A percentile compares a stretch with the other conserved stretches of the same genome.
Conservation (phyloP, 805 yeast genomes). For the Nadsonia fulvescens region DNA sequence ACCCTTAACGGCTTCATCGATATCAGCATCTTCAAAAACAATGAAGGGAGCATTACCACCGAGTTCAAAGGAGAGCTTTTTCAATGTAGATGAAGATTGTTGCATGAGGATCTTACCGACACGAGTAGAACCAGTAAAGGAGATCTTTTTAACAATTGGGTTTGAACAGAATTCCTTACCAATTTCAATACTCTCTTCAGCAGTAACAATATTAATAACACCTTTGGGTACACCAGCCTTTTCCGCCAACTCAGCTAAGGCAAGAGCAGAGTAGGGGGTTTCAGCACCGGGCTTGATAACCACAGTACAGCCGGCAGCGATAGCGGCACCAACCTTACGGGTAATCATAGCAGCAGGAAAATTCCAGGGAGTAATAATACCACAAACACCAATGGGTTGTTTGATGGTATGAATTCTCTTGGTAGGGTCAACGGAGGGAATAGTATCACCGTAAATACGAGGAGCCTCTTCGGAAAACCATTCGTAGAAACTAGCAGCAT, state of each 20-base stretch:
- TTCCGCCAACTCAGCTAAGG: conserved; percentile 39
- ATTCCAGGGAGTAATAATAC: conserved; percentile 71
- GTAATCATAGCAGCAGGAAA: conserved; percentile 70
- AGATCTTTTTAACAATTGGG: conserved; percentile 40
- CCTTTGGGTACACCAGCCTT: conserved; percentile 62
- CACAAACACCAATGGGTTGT: conserved; percentile 73
- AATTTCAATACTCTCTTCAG: conserved; percentile 22
- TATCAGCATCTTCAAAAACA: conserved; percentile 54
- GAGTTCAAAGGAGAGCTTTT: conserved; percentile 54
- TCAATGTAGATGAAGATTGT: conserved; percentile 41
- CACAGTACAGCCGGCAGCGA: conserved; percentile 65
- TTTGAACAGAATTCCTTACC: conserved; percentile 43
- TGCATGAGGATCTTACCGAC: conserved; percentile 52
- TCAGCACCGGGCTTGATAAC: conserved; percentile 64
- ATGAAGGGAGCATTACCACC: conserved; percentile 75
- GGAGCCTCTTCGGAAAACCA: conserved; percentile 77
- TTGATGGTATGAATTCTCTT: conserved; percentile 37
- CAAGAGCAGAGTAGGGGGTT: conserved; percentile 59
- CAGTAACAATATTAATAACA: conserved; percentile 39
- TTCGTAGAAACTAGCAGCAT: conserved; percentile 63
- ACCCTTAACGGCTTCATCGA: conserved; percentile 49
- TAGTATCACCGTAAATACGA: conserved; percentile 45
- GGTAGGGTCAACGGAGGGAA: conserved; percentile 32
- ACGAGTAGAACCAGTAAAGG: conserved; percentile 65
- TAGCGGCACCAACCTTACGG: conserved; percentile 55